Evolutionary conservation across 192 early-diverging fungal genomes (phyloP).

Genomic region (Coemansia sp.): DNA sequence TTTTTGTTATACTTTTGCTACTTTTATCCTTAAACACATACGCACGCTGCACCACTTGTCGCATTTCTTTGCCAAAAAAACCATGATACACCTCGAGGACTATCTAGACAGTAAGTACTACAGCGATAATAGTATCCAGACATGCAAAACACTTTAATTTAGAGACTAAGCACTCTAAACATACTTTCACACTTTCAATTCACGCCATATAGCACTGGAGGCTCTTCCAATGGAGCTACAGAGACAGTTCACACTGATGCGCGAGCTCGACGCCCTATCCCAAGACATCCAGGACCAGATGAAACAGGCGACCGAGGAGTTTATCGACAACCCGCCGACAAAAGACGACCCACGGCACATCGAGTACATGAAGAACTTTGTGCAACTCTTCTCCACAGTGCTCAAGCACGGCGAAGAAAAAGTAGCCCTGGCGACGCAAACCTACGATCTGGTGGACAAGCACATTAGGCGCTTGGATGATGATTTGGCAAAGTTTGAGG

Average conservation of each 20-base stretch:
- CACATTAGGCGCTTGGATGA: slow-evolving; percentile 88
- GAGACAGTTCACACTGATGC: slow-evolving; percentile 90
- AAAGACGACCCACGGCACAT: slow-evolving; percentile 50
- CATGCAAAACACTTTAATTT: too few species aligned
- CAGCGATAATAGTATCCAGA: too few species aligned
- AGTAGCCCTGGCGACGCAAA: slow-evolving; percentile 87
- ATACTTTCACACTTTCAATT: neutral
- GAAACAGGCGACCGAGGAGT: slow-evolving; percentile 63
- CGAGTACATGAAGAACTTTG: slow-evolving; percentile 51
- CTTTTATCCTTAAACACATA: too few species aligned
- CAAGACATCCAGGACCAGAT: slow-evolving; percentile 73
- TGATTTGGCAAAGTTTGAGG: slow-evolving; percentile 89
- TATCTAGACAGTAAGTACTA: slow-evolving; percentile 77
- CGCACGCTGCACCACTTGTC: too few species aligned
- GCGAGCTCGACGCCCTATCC: slow-evolving; percentile 78
- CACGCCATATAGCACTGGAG: slow-evolving; percentile 59
- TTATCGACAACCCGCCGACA: slow-evolving; percentile 61
- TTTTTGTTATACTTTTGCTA: too few species aligned
- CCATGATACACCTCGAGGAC: slow-evolving; percentile 75
- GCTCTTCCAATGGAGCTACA: slow-evolving; percentile 74
- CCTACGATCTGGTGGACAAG: slow-evolving; percentile 91
- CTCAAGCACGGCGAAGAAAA: slow-evolving; percentile 92
- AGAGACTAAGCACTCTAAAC: neutral
- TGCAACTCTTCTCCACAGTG: slow-evolving; percentile 65
- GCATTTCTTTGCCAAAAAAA: neutral